phyloP scores from a whole-genome alignment of 768 basidiomycete species.

The Mycena epipterygia region DNA sequence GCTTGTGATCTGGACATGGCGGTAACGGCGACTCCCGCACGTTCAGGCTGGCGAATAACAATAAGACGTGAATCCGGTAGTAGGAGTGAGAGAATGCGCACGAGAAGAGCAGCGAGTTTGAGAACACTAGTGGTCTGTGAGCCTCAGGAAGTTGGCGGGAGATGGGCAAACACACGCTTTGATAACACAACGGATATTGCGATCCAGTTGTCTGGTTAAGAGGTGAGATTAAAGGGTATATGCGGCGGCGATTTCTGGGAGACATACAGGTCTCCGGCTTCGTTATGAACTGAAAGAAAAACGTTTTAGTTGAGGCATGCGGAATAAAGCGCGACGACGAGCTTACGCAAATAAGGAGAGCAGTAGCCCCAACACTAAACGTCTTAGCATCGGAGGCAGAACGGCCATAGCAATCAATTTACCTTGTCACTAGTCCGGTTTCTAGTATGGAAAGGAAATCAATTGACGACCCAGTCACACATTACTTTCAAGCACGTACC shows the following conservation, averaged over 20 bases:
- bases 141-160: not conserved
- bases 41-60: not conserved
- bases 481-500: not conserved
- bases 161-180: not conserved
- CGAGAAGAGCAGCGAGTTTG: slow-evolving; percentile 28
- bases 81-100: not conserved
- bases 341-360: slow-evolving; percentile 15
- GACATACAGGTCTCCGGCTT: slow-evolving; percentile 25
- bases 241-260: not conserved
- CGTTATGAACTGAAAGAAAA: slow-evolving; percentile 13
- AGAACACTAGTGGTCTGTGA: slow-evolving; percentile 1
- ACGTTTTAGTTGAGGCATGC: not conserved
- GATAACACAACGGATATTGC: slow-evolving; percentile 10
- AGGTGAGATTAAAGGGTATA: not conserved
- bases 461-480: not conserved
- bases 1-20: not conserved
- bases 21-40: not conserved
- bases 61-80: not conserved
- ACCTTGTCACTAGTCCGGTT: slow-evolving; percentile 21
- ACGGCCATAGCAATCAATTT: not conserved
- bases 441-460: slow-evolving; percentile 3
- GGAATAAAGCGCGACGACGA: not conserved
- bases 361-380: not conserved
- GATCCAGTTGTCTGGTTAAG: slow-evolving; percentile 12
- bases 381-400: not conserved